Base-by-base conservation (phyloP, 495 filamentous ascomycete genomes). In the Penicillium antarcticum region DNA sequence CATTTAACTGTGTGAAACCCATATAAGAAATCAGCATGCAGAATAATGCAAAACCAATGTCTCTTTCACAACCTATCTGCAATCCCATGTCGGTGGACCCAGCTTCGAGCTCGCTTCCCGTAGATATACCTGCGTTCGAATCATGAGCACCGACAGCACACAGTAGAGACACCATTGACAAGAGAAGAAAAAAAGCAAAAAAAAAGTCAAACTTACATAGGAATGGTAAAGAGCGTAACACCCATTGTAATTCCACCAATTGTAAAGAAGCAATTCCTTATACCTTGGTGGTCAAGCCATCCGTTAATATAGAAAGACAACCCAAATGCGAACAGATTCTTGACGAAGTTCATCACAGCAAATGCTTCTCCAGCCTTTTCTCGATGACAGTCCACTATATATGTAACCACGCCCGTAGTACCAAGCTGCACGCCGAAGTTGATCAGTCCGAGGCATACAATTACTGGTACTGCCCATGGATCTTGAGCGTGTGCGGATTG, bases 361-460 rank as follows among this genome's bases (percentile, higher is more conserved):
- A 75, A 73, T 23, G 72, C 72, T 45, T 75, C 70, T 2, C 65
- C 67, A 1, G 69, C 67, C 39, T 69, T 66, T n/a, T 72, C 65
- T 12, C 70, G 63, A 42, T 73, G 69, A 29, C 69, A 72, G 56
- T 75, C 72, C 10, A 69, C 66, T 6, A 73, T 59, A 39, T 75
- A 75, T 3, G 70, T 67, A 13, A 73, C 66, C 1, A 71, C 65
- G 6, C 66, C 67, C 4, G 67, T 71, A 5, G 71, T 69, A 1
- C 68, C 70, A 8, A 73, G 65, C 36, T 70, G 68, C 26, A 75
- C 69, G 4, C 71, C 69, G 23, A 78, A 70, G 46, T 75, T 73
- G 42, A 75, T 72, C 14, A 78, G 26, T 0, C 74, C 74, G 48
- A 73, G 59, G 32, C 68, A 69, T 7, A 78, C 63, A 41, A 78